Evolutionary conservation across 768 basidiomycete species (phyloP).

Genomic region (Psilocybe azurescens): DNA sequence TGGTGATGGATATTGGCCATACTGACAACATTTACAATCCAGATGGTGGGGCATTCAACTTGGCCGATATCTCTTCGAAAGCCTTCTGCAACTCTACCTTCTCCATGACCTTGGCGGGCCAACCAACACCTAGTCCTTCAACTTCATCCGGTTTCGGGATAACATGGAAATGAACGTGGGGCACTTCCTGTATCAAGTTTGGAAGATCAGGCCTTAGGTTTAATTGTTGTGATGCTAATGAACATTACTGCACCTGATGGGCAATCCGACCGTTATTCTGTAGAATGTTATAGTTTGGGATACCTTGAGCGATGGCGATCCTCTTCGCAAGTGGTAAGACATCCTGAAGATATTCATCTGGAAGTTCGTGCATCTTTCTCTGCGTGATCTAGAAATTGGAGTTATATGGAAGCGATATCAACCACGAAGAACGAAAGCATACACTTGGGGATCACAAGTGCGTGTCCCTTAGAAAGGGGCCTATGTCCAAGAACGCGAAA

Average conservation of each 20-base stretch:
- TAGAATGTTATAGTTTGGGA: slow-evolving; percentile 87
- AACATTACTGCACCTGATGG: slow-evolving; percentile 50
- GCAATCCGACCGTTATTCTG: slow-evolving; percentile 65
- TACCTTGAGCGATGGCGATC: slow-evolving; percentile 77
- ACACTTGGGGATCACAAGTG: slow-evolving; percentile 95
- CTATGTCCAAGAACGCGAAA: slow-evolving; percentile 91
- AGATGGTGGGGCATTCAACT: slow-evolving; percentile 22
- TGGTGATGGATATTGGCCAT: not conserved
- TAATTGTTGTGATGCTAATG: not conserved
- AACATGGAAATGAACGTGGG: slow-evolving; percentile 93
- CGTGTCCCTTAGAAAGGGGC: slow-evolving; percentile 87
- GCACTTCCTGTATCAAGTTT: slow-evolving; percentile 58
- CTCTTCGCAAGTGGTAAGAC: slow-evolving; percentile 85
- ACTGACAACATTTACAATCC: not conserved
- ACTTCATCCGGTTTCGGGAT: slow-evolving; percentile 84
- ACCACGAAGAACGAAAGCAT: slow-evolving; percentile 14
- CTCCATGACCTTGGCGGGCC: slow-evolving; percentile 68
- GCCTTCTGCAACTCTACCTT: slow-evolving; percentile 69
- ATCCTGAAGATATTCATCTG: slow-evolving; percentile 84
- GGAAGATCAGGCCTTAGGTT: slow-evolving; percentile 3
- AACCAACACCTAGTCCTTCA: slow-evolving; percentile 82
- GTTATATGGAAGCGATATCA: not conserved
- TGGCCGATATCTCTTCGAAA: slow-evolving; percentile 59
- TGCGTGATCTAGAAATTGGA: slow-evolving; percentile 68
- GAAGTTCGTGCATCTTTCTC: slow-evolving; percentile 88